A percentile compares a stretch with the other conserved stretches of the same genome.
These are phyloP conservation scores for Mycena rebaudengoi DNA, from an alignment of 768 basidiomycete species.

Conservation along the genomic window DNA sequence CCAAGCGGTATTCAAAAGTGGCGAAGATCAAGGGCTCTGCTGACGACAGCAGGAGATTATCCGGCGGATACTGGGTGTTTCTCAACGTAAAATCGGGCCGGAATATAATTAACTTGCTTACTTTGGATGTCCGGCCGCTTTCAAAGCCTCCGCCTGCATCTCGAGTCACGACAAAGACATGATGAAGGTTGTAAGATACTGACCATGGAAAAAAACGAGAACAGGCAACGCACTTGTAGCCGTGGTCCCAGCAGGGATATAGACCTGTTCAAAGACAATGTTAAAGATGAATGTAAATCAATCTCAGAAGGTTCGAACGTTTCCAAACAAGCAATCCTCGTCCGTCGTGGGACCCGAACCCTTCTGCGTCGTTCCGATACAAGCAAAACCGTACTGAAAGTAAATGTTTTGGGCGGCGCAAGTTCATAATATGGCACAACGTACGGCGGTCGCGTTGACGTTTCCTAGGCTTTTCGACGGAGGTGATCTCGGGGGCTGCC, in stretches of 20 bases:
- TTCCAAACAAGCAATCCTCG: conserved; percentile 55
- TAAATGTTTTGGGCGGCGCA: background rate
- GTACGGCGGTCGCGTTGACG: conserved; percentile 45
- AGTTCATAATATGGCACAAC: background rate
- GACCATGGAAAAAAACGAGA: conserved; percentile 54
- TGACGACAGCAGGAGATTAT: conserved; percentile 41
- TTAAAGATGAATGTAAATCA: background rate
- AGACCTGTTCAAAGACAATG: conserved; percentile 36
- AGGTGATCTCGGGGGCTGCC: conserved; percentile 48
- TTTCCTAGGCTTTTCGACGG: conserved; percentile 43
- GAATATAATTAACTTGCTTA: too few species aligned
- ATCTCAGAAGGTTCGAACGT: conserved; percentile 35
- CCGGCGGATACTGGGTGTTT: conserved; percentile 43
- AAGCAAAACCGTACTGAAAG: conserved; percentile 43
- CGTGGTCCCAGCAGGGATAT: conserved; percentile 38
- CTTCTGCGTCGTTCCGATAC: conserved; percentile 43
- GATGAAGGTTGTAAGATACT: background rate
- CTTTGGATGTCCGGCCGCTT: conserved; percentile 43
- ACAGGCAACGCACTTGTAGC: conserved; percentile 41
- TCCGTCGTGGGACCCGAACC: conserved; percentile 38
- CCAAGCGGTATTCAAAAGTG: conserved; percentile 52
- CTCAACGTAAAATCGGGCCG: too few species aligned
- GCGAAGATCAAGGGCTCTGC: conserved; percentile 48
- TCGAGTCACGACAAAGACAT: background rate
- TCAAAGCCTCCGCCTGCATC: conserved; percentile 51